Evolutionary conservation across 1,139 yeast species (phyloP).

Genomic region (Suzukiozyma palmioleophila): DNA sequence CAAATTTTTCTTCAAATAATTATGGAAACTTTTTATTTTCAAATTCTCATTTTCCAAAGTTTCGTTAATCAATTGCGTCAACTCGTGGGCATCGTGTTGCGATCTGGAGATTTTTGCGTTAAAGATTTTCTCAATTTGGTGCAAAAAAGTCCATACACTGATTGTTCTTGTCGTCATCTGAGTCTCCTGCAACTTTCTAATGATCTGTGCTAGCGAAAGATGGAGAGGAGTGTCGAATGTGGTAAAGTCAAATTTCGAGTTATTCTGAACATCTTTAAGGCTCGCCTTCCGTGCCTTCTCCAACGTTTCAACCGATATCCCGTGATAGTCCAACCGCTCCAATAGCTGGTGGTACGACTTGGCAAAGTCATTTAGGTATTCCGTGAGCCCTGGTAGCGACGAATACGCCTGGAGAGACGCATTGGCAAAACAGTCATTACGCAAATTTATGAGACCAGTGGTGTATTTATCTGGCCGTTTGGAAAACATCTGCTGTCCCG

Average conservation of each 20-base stretch:
- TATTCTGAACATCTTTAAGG: constrained; percentile 10
- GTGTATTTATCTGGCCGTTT: constrained; percentile 72
- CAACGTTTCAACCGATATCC: constrained; percentile 20
- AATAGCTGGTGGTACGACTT: constrained; percentile 23
- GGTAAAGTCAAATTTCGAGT: constrained; percentile 25
- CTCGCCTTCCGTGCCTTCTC: constrained; percentile 10
- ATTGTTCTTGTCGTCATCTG: constrained; percentile 50
- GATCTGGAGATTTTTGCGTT: constrained; percentile 70
- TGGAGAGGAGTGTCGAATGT: constrained; percentile 48
- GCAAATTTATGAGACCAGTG: constrained; percentile 75
- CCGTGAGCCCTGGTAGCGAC: constrained; percentile 58
- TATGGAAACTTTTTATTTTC: constrained; percentile 22
- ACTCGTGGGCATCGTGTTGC: constrained; percentile 95
- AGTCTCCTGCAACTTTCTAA: constrained; percentile 61
- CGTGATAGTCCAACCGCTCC: constrained; percentile 20
- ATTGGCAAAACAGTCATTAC: constrained; percentile 92
- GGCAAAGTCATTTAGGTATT: constrained; percentile 51
- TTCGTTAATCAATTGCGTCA: constrained; percentile 75
- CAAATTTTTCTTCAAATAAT: constrained; percentile 23
- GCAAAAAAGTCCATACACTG: constrained; percentile 77
- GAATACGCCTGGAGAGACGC: constrained; percentile 85
- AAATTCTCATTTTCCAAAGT: constrained; percentile 67
- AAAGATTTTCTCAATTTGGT: constrained; percentile 71
- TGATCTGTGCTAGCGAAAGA: constrained; percentile 49
- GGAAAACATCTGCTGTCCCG: constrained; percentile 30